These are phyloP conservation scores for Hordeum vulgare DNA, from an alignment of 176 grass and related monocot genomes.

Conservation along the genomic window MorexV3_pseudomolecules_assembly NC_058520.1:551127538-551128037, in stretches of 20 bases:
- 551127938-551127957: slow-evolving; percentile 56
- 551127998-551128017: slow-evolving; percentile 57
- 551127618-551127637: slow-evolving; percentile 57
- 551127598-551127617: slow-evolving; percentile 51
- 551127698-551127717: slow-evolving; percentile 67
- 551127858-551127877: slow-evolving; percentile 42
- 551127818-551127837: slow-evolving; percentile 74
- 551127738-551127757: slow-evolving; percentile 68
- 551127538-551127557: slow-evolving; percentile 69
- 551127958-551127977: slow-evolving; percentile 60
- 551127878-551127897: slow-evolving; percentile 68
- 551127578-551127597: slow-evolving; percentile 55
- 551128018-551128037: slow-evolving; percentile 85
- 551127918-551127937: slow-evolving; percentile 60
- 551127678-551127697: slow-evolving; percentile 59
- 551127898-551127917: slow-evolving; percentile 79
- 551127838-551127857: slow-evolving; percentile 49
- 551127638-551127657: slow-evolving; percentile 49
- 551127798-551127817: slow-evolving; percentile 51
- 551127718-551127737: slow-evolving; percentile 74
- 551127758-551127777: slow-evolving; percentile 45
- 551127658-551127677: slow-evolving; percentile 53
- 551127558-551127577: slow-evolving; percentile 74
- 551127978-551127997: slow-evolving; percentile 32
- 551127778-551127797: slow-evolving; percentile 50